Percentiles rank a stretch among this genome's conserved stretches.
Conservation (phyloP, 1,284 basidiomycete species). For the Trichosporon sp. region DNA sequence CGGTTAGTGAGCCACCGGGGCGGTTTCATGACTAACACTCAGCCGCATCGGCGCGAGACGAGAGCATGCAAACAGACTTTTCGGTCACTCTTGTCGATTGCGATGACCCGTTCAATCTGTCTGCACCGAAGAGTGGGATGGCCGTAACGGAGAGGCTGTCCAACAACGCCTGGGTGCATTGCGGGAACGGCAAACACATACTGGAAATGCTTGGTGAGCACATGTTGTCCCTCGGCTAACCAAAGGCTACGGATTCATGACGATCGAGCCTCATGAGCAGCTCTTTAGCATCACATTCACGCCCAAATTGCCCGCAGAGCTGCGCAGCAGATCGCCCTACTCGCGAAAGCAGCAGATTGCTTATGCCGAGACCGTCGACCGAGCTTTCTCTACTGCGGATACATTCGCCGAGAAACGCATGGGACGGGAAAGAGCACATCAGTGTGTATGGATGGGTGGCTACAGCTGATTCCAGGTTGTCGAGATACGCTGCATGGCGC, state of each 20-base stretch:
- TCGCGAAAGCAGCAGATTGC: conserved; percentile 18
- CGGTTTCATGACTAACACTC: not conserved
- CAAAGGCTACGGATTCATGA: conserved; percentile 60
- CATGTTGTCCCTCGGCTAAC: not conserved
- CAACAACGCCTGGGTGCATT: conserved; percentile 56
- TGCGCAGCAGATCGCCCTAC: conserved; percentile 20
- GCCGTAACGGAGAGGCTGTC: conserved; percentile 53
- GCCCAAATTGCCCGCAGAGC: conserved; percentile 20
- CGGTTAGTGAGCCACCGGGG: not conserved
- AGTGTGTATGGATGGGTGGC: conserved; percentile 11
- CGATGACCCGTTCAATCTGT: conserved; percentile 62
- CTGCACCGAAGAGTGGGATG: conserved; percentile 4
- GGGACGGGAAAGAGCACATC: conserved; percentile 18
- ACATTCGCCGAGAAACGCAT: conserved; percentile 27
- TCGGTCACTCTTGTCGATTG: conserved; percentile 71
- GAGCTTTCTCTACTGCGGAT: conserved; percentile 49
- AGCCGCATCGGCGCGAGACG: not conserved
- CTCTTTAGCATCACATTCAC: conserved; percentile 25
- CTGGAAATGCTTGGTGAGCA: conserved; percentile 63
- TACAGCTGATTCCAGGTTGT: conserved; percentile 51
- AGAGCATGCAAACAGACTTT: conserved; percentile 32
- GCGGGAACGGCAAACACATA: conserved; percentile 67
- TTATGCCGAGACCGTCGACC: conserved; percentile 28
- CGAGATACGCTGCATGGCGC: conserved; percentile 69
- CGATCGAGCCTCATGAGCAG: conserved; percentile 53